Evolutionary conservation across 23 red algal species (phyloP).

Genomic region (Gracilariopsis chorda): DNA sequence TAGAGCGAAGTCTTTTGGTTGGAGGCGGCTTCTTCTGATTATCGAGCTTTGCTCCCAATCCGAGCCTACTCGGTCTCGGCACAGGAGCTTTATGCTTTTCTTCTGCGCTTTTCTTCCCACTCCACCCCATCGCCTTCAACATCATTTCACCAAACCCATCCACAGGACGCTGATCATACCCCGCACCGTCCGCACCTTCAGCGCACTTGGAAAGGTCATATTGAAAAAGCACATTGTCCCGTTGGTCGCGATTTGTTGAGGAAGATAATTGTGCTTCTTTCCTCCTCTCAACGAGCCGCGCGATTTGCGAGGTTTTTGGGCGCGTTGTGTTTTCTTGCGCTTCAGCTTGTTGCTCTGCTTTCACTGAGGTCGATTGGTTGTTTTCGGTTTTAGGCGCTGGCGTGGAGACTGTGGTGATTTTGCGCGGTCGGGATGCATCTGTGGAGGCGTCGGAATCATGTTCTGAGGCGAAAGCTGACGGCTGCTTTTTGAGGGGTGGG

Average conservation of each 20-base stretch:
- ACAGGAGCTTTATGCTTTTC: background rate
- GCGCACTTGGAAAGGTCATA: constrained; percentile 35
- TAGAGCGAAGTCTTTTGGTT: background rate
- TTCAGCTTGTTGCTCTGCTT: background rate
- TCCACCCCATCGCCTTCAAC: constrained; percentile 62
- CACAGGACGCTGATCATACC: constrained; percentile 27
- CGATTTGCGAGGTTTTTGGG: constrained; percentile 33
- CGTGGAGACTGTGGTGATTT: background rate
- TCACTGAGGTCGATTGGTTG: background rate
- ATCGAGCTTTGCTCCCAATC: constrained; percentile 38
- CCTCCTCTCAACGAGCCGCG: constrained; percentile 17
- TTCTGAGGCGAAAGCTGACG: background rate
- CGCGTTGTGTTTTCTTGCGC: background rate
- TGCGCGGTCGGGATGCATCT: background rate
- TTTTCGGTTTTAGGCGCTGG: background rate
- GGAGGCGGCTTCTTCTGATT: background rate
- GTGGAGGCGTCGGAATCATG: background rate
- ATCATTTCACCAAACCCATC: constrained; percentile 65
- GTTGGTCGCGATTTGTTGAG: background rate
- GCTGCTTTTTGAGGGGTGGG: too few species aligned
- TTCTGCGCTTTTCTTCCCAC: background rate
- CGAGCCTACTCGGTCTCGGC: constrained; percentile 23
- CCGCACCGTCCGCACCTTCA: background rate
- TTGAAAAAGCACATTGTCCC: constrained; percentile 41
- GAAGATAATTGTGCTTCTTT: background rate